Base-by-base conservation (phyloP, 345 rosid species). In the Hypericum androsaemum region DNA sequence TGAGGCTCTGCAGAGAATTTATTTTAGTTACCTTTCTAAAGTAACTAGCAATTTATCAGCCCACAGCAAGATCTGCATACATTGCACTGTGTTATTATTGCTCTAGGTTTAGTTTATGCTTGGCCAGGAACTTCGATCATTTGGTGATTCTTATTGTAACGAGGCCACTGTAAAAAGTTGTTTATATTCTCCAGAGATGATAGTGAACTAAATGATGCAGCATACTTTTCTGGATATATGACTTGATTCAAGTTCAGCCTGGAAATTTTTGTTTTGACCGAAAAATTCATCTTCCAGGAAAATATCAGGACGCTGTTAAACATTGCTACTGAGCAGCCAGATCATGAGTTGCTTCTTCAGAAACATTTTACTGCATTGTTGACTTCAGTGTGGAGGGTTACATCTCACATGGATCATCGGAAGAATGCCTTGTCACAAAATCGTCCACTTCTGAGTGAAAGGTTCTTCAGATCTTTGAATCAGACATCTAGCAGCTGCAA, bases 301-400 rank as follows among this genome's bases (percentile, higher is more conserved):
- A 80, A 88, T 58, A 63, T 88, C 35, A 76, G 80, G 56, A 62
- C 64, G 68, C 84, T 94, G 51, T 69, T 94, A 64, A 76, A 74
- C 65, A 73, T 83, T 73, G 78, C 81, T 53, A 69, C 84, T 46
- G 92, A 80, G 64, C 85, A 76, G 73, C 85, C 83, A 56, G 94
- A 94, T 68, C 73, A 71, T 32, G 99, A 94, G 73, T 76, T 77
- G 57, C 95, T 94, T 50, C 88, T 94, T 53, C 99, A 84, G 69
- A 86, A 69, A 69, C 99, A 94, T 75, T 94, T 86, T 63, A 74
- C 89, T 7, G 86, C 87, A 49, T 66, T 94, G 65, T 86, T 94
- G 54, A 76, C 97, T 56, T 69, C 97, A 12, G 77, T 80, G 17
- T 86, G 99, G 99, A 80, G 75, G 81, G 67, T 41, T 47, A 65